phyloP scores from a whole-genome alignment of 305 asterid genomes.

The Stenogyne calaminthoides region DNA sequence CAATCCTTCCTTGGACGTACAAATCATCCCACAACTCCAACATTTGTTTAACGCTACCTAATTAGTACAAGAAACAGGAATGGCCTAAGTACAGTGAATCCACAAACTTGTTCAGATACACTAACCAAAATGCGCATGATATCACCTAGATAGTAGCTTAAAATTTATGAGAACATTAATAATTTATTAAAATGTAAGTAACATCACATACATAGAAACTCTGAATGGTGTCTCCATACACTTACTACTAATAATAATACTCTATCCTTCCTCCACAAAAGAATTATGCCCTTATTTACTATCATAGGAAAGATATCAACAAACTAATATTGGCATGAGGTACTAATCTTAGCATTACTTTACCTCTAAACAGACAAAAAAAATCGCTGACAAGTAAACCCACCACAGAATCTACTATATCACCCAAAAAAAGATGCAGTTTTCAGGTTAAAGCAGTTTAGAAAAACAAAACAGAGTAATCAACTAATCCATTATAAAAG shows the following conservation, averaged over 20 bases:
- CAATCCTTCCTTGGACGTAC: slow-evolving; percentile 52
- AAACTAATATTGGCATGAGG: background rate
- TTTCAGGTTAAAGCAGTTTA: background rate
- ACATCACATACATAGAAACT: background rate
- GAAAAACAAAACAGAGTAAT: background rate
- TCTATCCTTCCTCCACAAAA: slow-evolving; percentile 1
- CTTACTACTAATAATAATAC: background rate
- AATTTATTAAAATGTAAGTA: background rate
- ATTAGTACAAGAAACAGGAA: slow-evolving; percentile 16
- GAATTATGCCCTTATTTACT: background rate
- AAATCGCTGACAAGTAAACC: too few relatives aligned
- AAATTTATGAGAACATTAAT: background rate
- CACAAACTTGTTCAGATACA: background rate
- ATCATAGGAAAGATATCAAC: background rate
- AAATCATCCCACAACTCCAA: slow-evolving; percentile 65
- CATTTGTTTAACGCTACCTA: slow-evolving; percentile 70
- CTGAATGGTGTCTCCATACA: background rate
- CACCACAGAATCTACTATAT: background rate
- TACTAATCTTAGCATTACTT: background rate
- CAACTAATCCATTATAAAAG: slow-evolving; percentile 9
- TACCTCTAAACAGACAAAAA: background rate
- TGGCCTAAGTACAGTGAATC: slow-evolving; percentile 4
- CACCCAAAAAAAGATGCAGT: background rate
- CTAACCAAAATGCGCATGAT: background rate
- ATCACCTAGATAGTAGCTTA: slow-evolving; percentile 11